phyloP scores from a whole-genome alignment of 23 red algal genomes.

The Gracilaria vermiculophylla region DNA sequence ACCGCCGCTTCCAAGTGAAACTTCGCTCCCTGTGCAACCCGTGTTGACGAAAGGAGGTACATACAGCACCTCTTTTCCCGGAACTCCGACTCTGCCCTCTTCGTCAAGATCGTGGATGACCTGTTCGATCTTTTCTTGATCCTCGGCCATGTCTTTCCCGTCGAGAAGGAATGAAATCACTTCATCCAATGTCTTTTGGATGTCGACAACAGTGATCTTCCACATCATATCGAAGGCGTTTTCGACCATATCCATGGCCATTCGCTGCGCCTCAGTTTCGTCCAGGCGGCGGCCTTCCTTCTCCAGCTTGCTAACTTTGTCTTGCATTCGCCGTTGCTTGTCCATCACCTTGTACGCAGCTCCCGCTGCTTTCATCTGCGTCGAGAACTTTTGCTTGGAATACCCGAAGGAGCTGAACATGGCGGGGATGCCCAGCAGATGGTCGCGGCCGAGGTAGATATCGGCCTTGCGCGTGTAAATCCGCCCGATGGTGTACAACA shows the following conservation, averaged over 20 bases:
- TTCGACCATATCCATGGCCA: conserved; percentile 74
- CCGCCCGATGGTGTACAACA: conserved; percentile 75
- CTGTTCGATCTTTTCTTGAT: conserved; percentile 26
- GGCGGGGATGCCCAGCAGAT: conserved; percentile 63
- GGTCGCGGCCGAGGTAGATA: conserved; percentile 60
- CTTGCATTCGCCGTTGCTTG: conserved; percentile 77
- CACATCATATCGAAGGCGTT: conserved; percentile 87
- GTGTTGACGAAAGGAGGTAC: not conserved
- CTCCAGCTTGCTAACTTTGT: conserved; percentile 46
- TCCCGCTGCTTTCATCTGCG: conserved; percentile 58
- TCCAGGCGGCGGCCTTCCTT: conserved; percentile 49
- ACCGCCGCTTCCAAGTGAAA: not conserved
- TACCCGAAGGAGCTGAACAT: conserved; percentile 74
- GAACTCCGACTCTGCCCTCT: conserved; percentile 15
- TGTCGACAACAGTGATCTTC: conserved; percentile 84
- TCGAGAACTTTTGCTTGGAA: conserved; percentile 64
- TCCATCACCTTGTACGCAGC: conserved; percentile 66
- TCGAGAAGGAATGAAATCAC: conserved; percentile 55
- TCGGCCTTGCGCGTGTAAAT: conserved; percentile 77
- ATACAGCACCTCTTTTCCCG: conserved; percentile 14
- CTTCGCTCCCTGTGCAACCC: not conserved
- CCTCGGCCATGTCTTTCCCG: conserved; percentile 67
- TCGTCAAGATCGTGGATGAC: conserved; percentile 53
- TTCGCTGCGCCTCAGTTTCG: conserved; percentile 52
- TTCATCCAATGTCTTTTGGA: conserved; percentile 77